Conservation (phyloP, 805 yeast species). For the Wickerhamomyces chambardii region DNA sequence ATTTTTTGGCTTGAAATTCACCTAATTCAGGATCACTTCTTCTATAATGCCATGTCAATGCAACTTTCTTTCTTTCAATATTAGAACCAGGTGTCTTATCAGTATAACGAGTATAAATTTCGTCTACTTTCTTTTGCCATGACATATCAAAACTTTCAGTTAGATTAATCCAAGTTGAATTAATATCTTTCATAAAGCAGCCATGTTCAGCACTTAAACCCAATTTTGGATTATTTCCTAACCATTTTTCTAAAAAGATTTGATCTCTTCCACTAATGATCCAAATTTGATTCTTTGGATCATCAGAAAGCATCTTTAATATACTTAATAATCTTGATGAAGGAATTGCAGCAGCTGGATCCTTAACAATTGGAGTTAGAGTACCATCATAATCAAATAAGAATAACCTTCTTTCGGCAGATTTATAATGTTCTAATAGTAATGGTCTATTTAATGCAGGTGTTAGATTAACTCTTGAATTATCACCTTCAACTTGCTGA, state of each 20-base stretch:
- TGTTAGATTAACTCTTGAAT: slow-evolving; percentile 42
- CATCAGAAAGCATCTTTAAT: slow-evolving; percentile 52
- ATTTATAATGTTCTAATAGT: slow-evolving; percentile 47
- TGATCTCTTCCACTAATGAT: slow-evolving; percentile 95
- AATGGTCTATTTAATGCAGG: slow-evolving; percentile 77
- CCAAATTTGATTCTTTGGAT: slow-evolving; percentile 86
- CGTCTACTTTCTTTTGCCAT: slow-evolving; percentile 83
- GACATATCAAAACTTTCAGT: slow-evolving; percentile 82
- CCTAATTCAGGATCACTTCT: slow-evolving; percentile 93
- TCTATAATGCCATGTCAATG: slow-evolving; percentile 97
- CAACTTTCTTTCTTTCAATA: slow-evolving; percentile 85
- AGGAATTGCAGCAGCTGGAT: slow-evolving; percentile 98
- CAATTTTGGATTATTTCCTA: slow-evolving; percentile 56
- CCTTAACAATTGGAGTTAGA: slow-evolving; percentile 89
- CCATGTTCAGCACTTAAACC: slow-evolving; percentile 98
- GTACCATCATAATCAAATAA: slow-evolving; percentile 98
- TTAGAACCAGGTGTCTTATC: slow-evolving; percentile 86
- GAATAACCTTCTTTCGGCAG: slow-evolving; percentile 64
- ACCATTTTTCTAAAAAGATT: slow-evolving; percentile 78
- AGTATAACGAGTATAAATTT: slow-evolving; percentile 65
- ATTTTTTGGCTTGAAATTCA: slow-evolving; percentile 68
- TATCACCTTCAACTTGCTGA: slow-evolving; percentile 23
- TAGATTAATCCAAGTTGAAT: slow-evolving; percentile 72
- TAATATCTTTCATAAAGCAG: slow-evolving; percentile 79
- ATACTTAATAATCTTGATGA: slow-evolving; percentile 58